Percentiles rank a stretch among this genome's conserved stretches.
These are phyloP conservation scores for Diaporthe ampelina DNA, from an alignment of 2,329 filamentous ascomycete species.

Conservation along the genomic window DNA sequence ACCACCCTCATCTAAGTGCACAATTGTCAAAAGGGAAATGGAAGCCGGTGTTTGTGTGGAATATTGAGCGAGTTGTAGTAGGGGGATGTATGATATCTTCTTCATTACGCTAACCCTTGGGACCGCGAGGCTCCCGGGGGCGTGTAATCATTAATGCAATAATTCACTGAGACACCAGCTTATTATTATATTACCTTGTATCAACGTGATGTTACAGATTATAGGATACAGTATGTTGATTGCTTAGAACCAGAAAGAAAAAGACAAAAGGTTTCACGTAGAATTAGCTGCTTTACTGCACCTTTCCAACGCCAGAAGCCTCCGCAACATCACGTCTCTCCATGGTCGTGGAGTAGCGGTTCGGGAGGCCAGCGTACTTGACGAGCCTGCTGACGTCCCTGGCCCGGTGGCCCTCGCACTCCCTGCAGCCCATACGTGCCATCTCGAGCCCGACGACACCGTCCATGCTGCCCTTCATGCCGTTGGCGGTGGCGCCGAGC, in stretches of 20 bases:
- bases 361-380: conserved; percentile 44
- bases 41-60: conserved; percentile 18
- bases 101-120: conserved; percentile 12
- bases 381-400: conserved; percentile 52
- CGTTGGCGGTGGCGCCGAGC: conserved; percentile 51
- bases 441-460: conserved; percentile 53
- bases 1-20: conserved; percentile 41
- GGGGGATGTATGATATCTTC: conserved; percentile 27
- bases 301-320: conserved; percentile 2
- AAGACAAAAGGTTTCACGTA: background rate
- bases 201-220: conserved; percentile 6
- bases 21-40: background rate
- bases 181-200: background rate
- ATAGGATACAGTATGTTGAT: background rate
- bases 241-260: background rate
- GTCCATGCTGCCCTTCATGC: conserved; percentile 49
- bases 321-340: conserved; percentile 3
- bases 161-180: conserved; percentile 25
- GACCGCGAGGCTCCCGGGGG: conserved; percentile 5
- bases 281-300: background rate
- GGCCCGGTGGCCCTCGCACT: conserved; percentile 51
- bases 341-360: background rate
- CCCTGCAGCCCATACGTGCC: conserved; percentile 51
- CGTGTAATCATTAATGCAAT: conserved; percentile 31
- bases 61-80: conserved; percentile 26